Conservation (phyloP, 805 yeast genomes). For the Candida stauntonica region DNA sequence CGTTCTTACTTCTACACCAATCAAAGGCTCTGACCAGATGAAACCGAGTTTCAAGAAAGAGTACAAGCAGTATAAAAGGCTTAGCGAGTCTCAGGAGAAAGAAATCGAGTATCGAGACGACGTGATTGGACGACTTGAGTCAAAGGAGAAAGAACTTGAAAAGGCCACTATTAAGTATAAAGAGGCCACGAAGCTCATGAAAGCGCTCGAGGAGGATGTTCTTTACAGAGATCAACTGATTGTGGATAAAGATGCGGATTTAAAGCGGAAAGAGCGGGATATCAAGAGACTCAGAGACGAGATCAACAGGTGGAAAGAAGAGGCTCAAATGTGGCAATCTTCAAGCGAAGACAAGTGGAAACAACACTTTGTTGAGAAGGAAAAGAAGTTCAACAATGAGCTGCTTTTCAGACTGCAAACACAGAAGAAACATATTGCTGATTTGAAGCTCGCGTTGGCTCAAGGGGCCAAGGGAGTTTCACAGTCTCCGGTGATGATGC, state of each 20-base stretch:
- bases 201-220: constrained; percentile 23
- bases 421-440: constrained; percentile 18
- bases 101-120: constrained; percentile 26
- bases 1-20: constrained; percentile 9
- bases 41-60: constrained; percentile 22
- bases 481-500: background rate
- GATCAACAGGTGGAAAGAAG: constrained; percentile 7
- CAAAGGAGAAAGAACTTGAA: constrained; percentile 8
- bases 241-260: constrained; percentile 12
- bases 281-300: constrained; percentile 5
- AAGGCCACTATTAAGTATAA: constrained; percentile 8
- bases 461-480: constrained; percentile 1
- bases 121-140: constrained; percentile 21
- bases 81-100: constrained; percentile 23
- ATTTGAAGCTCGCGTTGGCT: constrained; percentile 12
- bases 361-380: constrained; percentile 4
- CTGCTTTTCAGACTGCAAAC: constrained; percentile 17
- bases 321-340: constrained; percentile 11
- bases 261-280: constrained; percentile 10
- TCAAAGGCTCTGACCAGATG: constrained; percentile 4
- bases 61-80: constrained; percentile 17
- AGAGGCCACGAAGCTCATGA: constrained; percentile 5
- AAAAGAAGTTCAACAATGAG: constrained; percentile 14
- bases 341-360: constrained; percentile 6
- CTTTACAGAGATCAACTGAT: constrained; percentile 23